Conservation (phyloP, 2,329 filamentous ascomycete genomes). For the Cladosporium halotolerans region DNA sequence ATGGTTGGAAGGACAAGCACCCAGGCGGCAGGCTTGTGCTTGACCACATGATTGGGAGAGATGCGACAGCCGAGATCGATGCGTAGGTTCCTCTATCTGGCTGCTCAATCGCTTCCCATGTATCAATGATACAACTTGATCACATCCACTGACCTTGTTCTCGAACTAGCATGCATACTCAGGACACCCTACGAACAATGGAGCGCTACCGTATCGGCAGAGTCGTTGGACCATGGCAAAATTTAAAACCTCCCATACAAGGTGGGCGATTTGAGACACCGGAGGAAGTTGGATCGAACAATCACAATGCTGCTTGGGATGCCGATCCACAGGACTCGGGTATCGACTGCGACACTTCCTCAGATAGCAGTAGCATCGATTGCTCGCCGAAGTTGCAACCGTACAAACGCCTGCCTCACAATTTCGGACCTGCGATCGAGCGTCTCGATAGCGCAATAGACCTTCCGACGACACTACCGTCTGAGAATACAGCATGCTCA, state of each 20-base stretch:
- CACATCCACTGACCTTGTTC: too few species aligned
- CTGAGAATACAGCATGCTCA: neutral
- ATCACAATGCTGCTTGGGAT: constrained; percentile 1
- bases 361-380: constrained; percentile 8
- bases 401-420: neutral
- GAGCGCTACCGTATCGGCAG: constrained; percentile 55
- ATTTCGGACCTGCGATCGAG: neutral
- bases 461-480: neutral
- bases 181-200: constrained; percentile 50
- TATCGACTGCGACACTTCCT: constrained; percentile 8
- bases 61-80: constrained; percentile 55
- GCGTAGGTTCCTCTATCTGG: constrained; percentile 17
- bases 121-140: too few species aligned
- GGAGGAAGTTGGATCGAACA: neutral
- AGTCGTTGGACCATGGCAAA: constrained; percentile 50
- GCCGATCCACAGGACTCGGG: constrained; percentile 11
- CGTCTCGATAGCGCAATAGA: constrained; percentile 5
- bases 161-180: constrained; percentile 36
- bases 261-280: constrained; percentile 32
- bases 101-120: constrained; percentile 21
- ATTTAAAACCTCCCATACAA: constrained; percentile 55
- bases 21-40: constrained; percentile 59
- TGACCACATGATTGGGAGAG: constrained; percentile 55
- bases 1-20: constrained; percentile 54
- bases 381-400: neutral